phyloP scores from a whole-genome alignment of 2,329 filamentous ascomycete species.

The Aspergillus fumigatus region DNA sequence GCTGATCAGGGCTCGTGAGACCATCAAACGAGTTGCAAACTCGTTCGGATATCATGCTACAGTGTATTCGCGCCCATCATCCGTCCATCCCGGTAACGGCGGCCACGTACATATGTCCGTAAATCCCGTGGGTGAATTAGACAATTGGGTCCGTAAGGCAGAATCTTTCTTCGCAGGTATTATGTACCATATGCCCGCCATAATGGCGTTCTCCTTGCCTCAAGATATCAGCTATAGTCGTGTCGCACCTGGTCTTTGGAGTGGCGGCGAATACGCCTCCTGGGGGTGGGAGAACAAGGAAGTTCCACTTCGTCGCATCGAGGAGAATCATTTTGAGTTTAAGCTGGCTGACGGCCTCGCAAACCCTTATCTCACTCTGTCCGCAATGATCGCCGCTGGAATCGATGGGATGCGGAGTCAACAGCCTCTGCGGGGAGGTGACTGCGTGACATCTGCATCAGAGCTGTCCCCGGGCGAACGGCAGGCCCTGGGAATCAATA shows the following conservation, averaged over 20 bases:
- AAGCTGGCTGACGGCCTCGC: conserved; percentile 25
- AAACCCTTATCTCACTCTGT: conserved; percentile 26
- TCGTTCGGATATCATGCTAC: conserved; percentile 18
- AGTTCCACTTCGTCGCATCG: conserved; percentile 19
- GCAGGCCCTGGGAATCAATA: neutral
- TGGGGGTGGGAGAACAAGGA: conserved; percentile 27
- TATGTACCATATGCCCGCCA: conserved; percentile 18
- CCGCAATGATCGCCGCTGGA: conserved; percentile 19
- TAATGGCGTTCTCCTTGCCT: conserved; percentile 21
- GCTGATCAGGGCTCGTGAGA: conserved; percentile 19
- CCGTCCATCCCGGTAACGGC: conserved; percentile 14
- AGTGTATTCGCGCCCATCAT: conserved; percentile 15
- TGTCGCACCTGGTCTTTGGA: conserved; percentile 21
- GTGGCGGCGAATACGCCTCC: conserved; percentile 22
- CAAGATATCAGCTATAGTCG: conserved; percentile 21
- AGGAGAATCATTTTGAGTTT: conserved; percentile 20
- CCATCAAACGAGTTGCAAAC: conserved; percentile 13
- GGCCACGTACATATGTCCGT: conserved; percentile 24
- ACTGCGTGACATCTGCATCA: neutral
- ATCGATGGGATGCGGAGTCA: conserved; percentile 8
- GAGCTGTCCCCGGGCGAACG: neutral
- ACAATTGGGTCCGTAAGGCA: neutral
- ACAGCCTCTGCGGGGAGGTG: neutral
- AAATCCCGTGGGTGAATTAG: conserved; percentile 1
- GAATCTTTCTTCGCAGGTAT: conserved; percentile 23